Percentiles rank a stretch among this genome's conserved stretches.
phyloP scores from a whole-genome alignment of 148 eudicot genomes.

The Spergularia marina region DNA sequence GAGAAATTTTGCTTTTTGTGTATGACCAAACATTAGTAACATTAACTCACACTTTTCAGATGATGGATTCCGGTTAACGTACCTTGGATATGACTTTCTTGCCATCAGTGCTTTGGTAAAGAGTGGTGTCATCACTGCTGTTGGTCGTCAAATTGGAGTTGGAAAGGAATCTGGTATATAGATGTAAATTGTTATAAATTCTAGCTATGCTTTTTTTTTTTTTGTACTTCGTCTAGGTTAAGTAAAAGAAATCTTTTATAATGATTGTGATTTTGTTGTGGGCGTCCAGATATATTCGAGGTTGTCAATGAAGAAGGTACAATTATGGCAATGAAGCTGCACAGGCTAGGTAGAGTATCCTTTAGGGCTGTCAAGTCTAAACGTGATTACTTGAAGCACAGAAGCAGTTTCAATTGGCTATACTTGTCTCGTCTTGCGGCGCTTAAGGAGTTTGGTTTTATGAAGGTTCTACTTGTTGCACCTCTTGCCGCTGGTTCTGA shows the following conservation, averaged over 20 bases:
- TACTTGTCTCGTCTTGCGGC: constrained; percentile 95
- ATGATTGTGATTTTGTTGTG: neutral
- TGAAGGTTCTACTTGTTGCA: constrained; percentile 58
- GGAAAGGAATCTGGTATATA: constrained; percentile 89
- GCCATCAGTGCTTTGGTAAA: constrained; percentile 87
- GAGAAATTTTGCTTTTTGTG: neutral
- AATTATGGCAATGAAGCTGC: constrained; percentile 86
- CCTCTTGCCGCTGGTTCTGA: neutral
- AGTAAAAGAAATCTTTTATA: neutral
- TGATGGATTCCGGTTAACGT: constrained; percentile 90
- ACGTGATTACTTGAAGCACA: constrained; percentile 91
- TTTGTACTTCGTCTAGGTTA: neutral
- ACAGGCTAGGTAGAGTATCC: constrained; percentile 87
- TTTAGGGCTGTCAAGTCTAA: constrained; percentile 96
- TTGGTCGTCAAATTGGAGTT: constrained; percentile 96
- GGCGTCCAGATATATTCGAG: constrained; percentile 75
- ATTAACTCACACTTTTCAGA: constrained; percentile 35
- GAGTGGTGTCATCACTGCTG: constrained; percentile 75
- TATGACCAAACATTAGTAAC: neutral
- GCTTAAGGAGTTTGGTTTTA: constrained; percentile 88
- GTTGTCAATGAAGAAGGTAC: constrained; percentile 91
- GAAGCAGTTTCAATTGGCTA: constrained; percentile 84
- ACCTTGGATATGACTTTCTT: constrained; percentile 97
- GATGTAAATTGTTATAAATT: neutral
- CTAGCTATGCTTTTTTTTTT: neutral